These are phyloP conservation scores for Dactylis glomerata DNA, from an alignment of 176 grass and related monocot genomes.

Conservation along the genomic window DNA sequence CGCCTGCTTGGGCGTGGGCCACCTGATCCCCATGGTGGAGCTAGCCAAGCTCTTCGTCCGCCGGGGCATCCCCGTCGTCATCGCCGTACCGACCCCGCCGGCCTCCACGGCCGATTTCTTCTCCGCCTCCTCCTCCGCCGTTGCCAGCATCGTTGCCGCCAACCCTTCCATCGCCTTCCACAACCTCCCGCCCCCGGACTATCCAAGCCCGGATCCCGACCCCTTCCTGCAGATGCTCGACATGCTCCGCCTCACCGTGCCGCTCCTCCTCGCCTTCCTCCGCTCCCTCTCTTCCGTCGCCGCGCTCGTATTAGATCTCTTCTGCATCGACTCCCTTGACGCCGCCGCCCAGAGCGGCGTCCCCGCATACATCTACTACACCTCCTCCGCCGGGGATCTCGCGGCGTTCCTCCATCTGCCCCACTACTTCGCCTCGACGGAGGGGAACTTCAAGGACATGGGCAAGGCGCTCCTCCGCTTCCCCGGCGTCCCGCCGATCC, in stretches of 20 bases:
- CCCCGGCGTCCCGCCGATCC: no score
- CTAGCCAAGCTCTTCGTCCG: conserved; percentile 47
- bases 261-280: conserved; percentile 33
- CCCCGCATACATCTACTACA: conserved; percentile 53
- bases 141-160: conserved; percentile 15
- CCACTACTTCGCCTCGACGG: no score
- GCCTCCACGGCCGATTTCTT: conserved; percentile 15
- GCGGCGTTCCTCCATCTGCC: conserved; percentile 45
- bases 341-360: conserved; percentile 14
- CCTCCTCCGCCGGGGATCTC: conserved; percentile 36
- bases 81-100: conserved; percentile 34
- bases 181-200: conserved; percentile 29
- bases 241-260: conserved; percentile 26
- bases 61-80: conserved; percentile 33
- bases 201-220: conserved; percentile 2
- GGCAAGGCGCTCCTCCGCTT: no score
- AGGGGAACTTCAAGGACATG: no score
- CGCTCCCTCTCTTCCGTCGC: conserved; percentile 30
- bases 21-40: conserved; percentile 64
- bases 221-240: conserved; percentile 32
- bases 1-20: conserved; percentile 31
- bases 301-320: conserved; percentile 52
- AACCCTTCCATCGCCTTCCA: conserved; percentile 41
- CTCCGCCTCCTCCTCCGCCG: not conserved
- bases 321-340: conserved; percentile 47